Evolutionary conservation across 495 filamentous ascomycete species (phyloP).

Genomic region (Echria macrotheca): DNA sequence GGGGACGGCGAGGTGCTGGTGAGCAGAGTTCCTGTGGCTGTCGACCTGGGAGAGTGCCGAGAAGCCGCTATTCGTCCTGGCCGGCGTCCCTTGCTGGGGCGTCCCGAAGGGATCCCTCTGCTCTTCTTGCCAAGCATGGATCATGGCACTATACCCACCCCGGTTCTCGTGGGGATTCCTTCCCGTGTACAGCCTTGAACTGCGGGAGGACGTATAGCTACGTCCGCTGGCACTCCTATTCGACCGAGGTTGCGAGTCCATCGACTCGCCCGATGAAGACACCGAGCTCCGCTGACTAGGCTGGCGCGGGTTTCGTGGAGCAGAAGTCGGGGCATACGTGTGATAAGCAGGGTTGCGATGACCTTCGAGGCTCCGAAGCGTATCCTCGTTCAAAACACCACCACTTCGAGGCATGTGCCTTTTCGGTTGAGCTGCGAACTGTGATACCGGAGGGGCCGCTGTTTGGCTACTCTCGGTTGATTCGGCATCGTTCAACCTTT

Average conservation of each 20-base stretch:
- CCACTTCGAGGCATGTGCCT: conserved; percentile 6
- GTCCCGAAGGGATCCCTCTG: conserved; percentile 18
- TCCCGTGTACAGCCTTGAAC: conserved; percentile 19
- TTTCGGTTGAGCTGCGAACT: conserved; percentile 12
- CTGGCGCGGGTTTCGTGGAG: conserved; percentile 11
- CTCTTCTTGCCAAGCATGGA: conserved; percentile 14
- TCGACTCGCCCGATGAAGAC: conserved; percentile 32
- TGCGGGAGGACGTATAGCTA: conserved; percentile 23
- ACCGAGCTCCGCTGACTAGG: conserved; percentile 27
- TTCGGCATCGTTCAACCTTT: conserved; percentile 19
- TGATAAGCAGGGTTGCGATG: conserved; percentile 19
- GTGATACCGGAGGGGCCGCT: conserved; percentile 9
- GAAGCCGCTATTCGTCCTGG: conserved; percentile 25
- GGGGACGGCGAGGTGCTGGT: conserved; percentile 10
- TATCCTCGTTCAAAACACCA: conserved; percentile 29
- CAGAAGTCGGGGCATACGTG: conserved; percentile 20
- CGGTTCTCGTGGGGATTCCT: conserved; percentile 6
- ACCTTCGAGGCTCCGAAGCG: conserved; percentile 30
- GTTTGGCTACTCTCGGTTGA: conserved; percentile 13
- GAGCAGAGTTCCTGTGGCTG: not conserved
- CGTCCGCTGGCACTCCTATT: conserved; percentile 16
- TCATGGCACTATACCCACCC: conserved; percentile 13
- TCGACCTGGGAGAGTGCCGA: conserved; percentile 15
- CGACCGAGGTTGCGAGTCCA: conserved; percentile 26
- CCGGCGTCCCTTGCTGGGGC: conserved; percentile 16